A percentile compares a stretch with the other conserved stretches of the same genome.
Conservation (phyloP, 176 grass and related monocot species). For the Aegilops umbellulata region DNA sequence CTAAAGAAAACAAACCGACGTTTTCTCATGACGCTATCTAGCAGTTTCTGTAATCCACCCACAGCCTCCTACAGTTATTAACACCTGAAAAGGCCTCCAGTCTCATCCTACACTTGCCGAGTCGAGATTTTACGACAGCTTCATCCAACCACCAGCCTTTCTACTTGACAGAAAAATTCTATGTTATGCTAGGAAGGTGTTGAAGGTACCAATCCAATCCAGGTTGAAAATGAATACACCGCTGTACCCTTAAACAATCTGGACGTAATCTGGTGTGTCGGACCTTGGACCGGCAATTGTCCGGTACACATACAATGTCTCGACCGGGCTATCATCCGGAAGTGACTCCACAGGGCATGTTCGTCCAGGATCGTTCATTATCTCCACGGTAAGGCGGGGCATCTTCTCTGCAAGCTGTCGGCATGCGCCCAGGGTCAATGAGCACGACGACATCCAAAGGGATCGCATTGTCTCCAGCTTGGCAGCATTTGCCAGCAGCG, state of each 20-base stretch:
- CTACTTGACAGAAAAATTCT: conserved; percentile 33
- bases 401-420: conserved; percentile 59
- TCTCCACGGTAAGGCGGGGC: conserved; percentile 65
- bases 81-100: conserved; percentile 41
- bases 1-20: conserved; percentile 50
- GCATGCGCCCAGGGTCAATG: conserved; percentile 62
- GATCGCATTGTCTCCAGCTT: conserved; percentile 92
- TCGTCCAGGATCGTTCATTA: conserved; percentile 48
- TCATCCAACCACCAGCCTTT: conserved; percentile 30
- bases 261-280: conserved; percentile 56
- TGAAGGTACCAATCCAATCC: conserved; percentile 21
- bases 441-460: conserved; percentile 88
- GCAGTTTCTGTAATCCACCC: conserved; percentile 47
- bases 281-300: conserved; percentile 64
- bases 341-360: conserved; percentile 40
- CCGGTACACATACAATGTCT: conserved; percentile 68
- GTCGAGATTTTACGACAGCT: not conserved
- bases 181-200: conserved; percentile 31
- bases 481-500: conserved; percentile 59
- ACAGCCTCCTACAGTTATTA: conserved; percentile 59
- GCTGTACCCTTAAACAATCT: conserved; percentile 32
- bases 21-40: conserved; percentile 63
- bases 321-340: conserved; percentile 45
- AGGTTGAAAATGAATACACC: conserved; percentile 37
- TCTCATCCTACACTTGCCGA: conserved; percentile 31